Percentiles rank a stretch among this genome's conserved stretches.
Conservation (phyloP, 2,329 filamentous ascomycete species). For the Pseudogymnoascus sp. region DNA sequence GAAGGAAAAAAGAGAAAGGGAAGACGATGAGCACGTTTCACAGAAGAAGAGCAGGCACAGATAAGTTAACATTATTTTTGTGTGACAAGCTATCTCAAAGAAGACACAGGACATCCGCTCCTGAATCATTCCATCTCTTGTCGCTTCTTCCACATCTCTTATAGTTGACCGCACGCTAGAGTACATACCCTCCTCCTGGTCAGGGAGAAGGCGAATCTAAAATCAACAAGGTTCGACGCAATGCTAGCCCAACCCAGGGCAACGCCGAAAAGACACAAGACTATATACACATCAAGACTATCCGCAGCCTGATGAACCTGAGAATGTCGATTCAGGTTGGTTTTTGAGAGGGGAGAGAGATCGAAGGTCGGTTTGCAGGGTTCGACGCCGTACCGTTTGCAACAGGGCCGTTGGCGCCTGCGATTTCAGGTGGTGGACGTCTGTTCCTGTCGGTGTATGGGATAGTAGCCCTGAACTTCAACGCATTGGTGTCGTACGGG, state of each 20-base stretch:
- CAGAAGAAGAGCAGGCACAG: slow-evolving; percentile 9
- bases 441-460: slow-evolving; percentile 16
- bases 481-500: slow-evolving; percentile 52
- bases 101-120: slow-evolving; percentile 1
- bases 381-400: slow-evolving; percentile 14
- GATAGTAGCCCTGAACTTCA: slow-evolving; percentile 49
- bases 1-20: slow-evolving; percentile 7
- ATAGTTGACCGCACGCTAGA: slow-evolving; percentile 3
- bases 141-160: slow-evolving; percentile 8
- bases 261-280: slow-evolving; percentile 22
- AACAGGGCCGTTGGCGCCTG: slow-evolving; percentile 15
- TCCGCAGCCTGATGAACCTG: slow-evolving; percentile 1
- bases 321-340: slow-evolving; percentile 7
- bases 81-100: slow-evolving; percentile 4
- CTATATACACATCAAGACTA: slow-evolving; percentile 5
- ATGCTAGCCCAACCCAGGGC: slow-evolving; percentile 23
- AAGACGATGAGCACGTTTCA: slow-evolving; percentile 1
- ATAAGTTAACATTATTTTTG: slow-evolving; percentile 9
- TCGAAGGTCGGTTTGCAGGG: slow-evolving; percentile 11
- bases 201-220: slow-evolving; percentile 10
- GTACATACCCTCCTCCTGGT: slow-evolving; percentile 10
- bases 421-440: slow-evolving; percentile 20
- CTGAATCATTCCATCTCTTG: slow-evolving; percentile 3
- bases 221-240: slow-evolving; percentile 18
- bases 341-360: slow-evolving; percentile 10